These are phyloP conservation scores for Solanum chaucha DNA, from an alignment of 257 asterid species.

Conservation along the genomic window DNA sequence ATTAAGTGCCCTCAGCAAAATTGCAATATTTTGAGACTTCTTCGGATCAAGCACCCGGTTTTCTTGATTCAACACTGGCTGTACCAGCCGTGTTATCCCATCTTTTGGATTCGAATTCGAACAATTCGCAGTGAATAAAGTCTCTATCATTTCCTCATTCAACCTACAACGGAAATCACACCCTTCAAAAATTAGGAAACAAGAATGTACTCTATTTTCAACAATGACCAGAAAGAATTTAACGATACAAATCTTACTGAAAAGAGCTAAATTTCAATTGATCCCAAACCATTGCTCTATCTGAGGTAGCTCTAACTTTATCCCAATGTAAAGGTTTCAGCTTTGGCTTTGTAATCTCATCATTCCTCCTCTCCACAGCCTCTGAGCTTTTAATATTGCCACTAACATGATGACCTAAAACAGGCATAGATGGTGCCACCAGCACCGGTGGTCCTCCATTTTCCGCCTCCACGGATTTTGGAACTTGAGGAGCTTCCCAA, in stretches of 20 bases:
- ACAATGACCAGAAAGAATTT: background rate
- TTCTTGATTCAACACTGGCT: constrained; percentile 32
- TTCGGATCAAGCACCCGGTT: constrained; percentile 58
- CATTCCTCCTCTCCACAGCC: constrained; percentile 13
- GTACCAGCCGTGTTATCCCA: constrained; percentile 17
- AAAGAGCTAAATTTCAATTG: constrained; percentile 66
- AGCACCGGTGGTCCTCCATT: constrained; percentile 36
- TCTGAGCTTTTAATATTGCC: background rate
- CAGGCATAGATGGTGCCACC: constrained; percentile 16
- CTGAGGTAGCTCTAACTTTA: constrained; percentile 74
- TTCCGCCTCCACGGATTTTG: constrained; percentile 10
- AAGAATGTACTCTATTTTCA: background rate
- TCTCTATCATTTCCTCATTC: constrained; percentile 87
- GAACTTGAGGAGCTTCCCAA: constrained; percentile 31
- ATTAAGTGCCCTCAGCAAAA: constrained; percentile 65
- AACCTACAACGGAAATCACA: constrained; percentile 34
- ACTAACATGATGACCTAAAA: constrained; percentile 5
- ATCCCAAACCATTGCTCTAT: constrained; percentile 81
- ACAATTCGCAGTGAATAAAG: constrained; percentile 41
- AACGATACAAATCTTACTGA: constrained; percentile 41
- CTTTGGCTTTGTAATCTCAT: constrained; percentile 44
- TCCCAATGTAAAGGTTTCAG: constrained; percentile 88
- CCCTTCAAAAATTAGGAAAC: background rate
- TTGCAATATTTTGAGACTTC: constrained; percentile 74
- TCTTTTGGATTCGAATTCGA: constrained; percentile 29